phyloP scores from a whole-genome alignment of 2,329 filamentous ascomycete species.

The Beauveria pseudobassiana region DNA sequence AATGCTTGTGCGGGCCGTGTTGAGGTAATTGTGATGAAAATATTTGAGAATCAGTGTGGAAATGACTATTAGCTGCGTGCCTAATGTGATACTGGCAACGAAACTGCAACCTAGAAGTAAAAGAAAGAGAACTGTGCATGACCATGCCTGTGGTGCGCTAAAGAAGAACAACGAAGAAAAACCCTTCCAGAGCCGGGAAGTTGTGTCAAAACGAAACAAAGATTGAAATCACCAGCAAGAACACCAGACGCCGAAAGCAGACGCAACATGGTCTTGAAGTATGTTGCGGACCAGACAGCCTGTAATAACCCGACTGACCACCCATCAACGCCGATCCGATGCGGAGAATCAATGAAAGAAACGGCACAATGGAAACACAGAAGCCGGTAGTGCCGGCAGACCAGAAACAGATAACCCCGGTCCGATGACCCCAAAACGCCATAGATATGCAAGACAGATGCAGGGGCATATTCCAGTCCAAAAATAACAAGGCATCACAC shows the following conservation, averaged over 20 bases:
- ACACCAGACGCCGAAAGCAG: background rate
- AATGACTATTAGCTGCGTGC: constrained; percentile 1
- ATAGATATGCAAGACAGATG: background rate
- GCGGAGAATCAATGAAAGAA: background rate
- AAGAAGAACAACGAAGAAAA: background rate
- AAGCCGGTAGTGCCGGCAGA: background rate
- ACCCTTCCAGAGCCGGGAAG: background rate
- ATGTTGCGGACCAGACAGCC: background rate
- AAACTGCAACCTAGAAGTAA: background rate
- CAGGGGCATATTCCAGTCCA: background rate
- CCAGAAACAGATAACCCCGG: background rate
- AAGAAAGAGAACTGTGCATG: background rate
- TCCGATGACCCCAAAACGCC: background rate
- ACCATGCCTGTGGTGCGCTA: constrained; percentile 4
- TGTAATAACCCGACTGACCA: background rate
- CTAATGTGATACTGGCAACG: background rate
- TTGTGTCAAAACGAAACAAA: background rate
- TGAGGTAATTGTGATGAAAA: too few species aligned
- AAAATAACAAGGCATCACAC: background rate
- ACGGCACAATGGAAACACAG: background rate
- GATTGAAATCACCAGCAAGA: background rate
- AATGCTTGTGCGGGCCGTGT: background rate
- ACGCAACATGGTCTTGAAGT: background rate
- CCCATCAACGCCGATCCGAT: constrained; percentile 3
- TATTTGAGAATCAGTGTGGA: too few species aligned